These are phyloP conservation scores for Jaapia argillacea DNA, from an alignment of 768 basidiomycete species.

Conservation along the genomic window DNA sequence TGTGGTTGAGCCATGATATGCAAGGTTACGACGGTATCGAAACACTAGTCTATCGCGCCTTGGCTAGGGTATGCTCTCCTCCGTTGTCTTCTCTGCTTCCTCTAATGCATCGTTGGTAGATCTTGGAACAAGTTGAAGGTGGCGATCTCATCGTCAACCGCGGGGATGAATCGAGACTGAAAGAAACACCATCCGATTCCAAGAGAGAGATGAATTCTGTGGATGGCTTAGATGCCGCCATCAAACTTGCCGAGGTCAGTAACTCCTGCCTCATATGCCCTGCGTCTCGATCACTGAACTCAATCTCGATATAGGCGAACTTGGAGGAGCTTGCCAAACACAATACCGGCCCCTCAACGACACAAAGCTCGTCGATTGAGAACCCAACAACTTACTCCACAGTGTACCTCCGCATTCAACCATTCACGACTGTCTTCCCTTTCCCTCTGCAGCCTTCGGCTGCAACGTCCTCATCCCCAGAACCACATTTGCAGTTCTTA, in stretches of 20 bases:
- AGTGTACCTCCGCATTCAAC: constrained; percentile 90
- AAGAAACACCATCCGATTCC: constrained; percentile 32
- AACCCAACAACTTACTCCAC: constrained; percentile 79
- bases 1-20: constrained; percentile 96
- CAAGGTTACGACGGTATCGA: constrained; percentile 93
- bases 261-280: not conserved
- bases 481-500: constrained; percentile 43
- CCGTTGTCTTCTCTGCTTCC: constrained; percentile 4
- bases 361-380: constrained; percentile 22
- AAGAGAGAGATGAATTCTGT: constrained; percentile 72
- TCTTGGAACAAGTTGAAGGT: constrained; percentile 92
- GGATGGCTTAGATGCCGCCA: constrained; percentile 75
- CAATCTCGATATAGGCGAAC: constrained; percentile 44
- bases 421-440: constrained; percentile 54
- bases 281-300: too few species aligned
- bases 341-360: constrained; percentile 30
- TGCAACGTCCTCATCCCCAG: constrained; percentile 15
- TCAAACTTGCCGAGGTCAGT: constrained; percentile 74
- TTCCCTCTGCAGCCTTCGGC: constrained; percentile 23
- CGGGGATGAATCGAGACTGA: constrained; percentile 68
- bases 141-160: constrained; percentile 85
- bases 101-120: constrained; percentile 26
- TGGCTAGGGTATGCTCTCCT: constrained; percentile 53
- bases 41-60: constrained; percentile 81
- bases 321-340: constrained; percentile 66